These are phyloP conservation scores for Umbelopsis sp. DNA, from an alignment of 192 early-diverging fungal genomes.

Conservation along the genomic window DNA sequence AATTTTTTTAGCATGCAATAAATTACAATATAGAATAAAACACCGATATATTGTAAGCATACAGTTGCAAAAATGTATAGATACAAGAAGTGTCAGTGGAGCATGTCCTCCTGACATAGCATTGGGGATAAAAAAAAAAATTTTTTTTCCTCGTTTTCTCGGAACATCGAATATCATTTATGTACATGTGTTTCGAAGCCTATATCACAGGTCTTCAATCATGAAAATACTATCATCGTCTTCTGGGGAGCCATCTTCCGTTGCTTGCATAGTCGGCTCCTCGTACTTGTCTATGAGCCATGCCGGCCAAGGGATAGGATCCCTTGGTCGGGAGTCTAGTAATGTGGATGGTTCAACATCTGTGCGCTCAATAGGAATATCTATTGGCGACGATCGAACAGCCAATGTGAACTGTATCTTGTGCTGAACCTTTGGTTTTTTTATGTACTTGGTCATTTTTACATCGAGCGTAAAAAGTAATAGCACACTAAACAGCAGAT, in stretches of 20 bases:
- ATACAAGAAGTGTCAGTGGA: neutral
- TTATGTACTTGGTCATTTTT: neutral
- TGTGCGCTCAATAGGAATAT: neutral
- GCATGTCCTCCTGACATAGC: neutral
- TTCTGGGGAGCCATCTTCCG: neutral
- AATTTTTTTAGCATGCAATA: neutral
- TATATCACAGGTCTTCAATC: slow-evolving; percentile 8
- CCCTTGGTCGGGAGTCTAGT: neutral
- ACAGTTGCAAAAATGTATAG: neutral
- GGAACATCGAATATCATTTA: neutral
- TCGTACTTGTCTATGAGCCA: slow-evolving; percentile 12
- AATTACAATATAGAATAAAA: neutral
- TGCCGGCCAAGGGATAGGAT: neutral
- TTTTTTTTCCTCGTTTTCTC: neutral
- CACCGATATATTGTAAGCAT: neutral
- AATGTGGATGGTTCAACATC: neutral
- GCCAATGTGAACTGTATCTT: neutral
- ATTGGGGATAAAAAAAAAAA: neutral
- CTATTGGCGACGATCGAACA: slow-evolving; percentile 3
- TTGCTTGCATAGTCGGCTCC: neutral
- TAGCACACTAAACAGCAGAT: neutral
- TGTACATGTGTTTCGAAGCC: neutral
- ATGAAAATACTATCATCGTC: neutral
- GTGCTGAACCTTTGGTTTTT: neutral
- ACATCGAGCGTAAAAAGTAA: neutral